Percentiles rank a stretch among this genome's conserved stretches.
These are phyloP conservation scores for Lantana camara DNA, from an alignment of 257 asterid species.

Conservation along the genomic window DNA sequence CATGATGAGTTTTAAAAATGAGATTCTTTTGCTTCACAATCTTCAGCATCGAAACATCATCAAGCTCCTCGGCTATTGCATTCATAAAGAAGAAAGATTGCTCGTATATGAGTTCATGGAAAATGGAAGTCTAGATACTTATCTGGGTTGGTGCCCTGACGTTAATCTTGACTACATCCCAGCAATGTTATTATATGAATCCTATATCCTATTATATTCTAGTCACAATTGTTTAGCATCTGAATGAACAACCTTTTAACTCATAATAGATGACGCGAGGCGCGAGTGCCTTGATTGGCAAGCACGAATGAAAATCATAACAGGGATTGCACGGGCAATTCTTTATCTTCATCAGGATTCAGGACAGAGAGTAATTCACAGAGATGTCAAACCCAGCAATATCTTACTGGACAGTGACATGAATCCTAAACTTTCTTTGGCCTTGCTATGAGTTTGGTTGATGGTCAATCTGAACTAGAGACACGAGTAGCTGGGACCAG, in stretches of 20 bases:
- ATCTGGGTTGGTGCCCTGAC: background rate
- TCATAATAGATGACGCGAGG: conserved; percentile 18
- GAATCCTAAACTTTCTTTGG: conserved; percentile 32
- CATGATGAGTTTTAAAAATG: background rate
- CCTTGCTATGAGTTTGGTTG: conserved; percentile 10
- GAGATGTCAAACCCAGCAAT: conserved; percentile 23
- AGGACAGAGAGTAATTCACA: too few relatives aligned
- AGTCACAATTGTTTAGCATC: background rate
- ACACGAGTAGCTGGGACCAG: background rate
- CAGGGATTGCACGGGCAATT: too few relatives aligned
- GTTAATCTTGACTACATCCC: background rate
- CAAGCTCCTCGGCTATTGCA: too few relatives aligned
- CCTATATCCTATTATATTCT: too few relatives aligned
- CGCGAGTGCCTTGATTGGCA: too few relatives aligned
- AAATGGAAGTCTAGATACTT: conserved; percentile 15
- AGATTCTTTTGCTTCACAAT: conserved; percentile 21
- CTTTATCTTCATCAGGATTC: too few relatives aligned
- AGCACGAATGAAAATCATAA: too few relatives aligned
- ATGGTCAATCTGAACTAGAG: conserved; percentile 16
- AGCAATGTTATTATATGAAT: background rate
- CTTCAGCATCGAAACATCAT: conserved; percentile 31
- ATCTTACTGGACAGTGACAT: conserved; percentile 31
- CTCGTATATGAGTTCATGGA: too few relatives aligned
- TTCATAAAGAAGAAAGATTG: too few relatives aligned
- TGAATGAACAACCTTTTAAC: background rate